Percentiles rank a stretch among this genome's conserved stretches.
Conservation (phyloP, 2,329 filamentous ascomycete species). For the Colletotrichum destructivum region DNA sequence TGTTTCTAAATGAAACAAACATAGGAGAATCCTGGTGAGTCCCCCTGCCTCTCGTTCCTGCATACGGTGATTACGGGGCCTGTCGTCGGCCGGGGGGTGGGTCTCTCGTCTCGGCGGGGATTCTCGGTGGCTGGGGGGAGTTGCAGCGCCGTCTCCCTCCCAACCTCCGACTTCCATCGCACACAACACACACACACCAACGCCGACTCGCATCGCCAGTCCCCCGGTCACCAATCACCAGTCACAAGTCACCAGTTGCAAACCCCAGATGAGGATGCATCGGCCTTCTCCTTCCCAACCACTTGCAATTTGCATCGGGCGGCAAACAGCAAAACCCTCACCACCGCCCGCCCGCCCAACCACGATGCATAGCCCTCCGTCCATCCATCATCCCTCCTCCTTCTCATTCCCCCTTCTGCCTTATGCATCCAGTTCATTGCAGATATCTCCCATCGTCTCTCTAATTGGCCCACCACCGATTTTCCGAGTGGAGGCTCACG, state of each 20-base stretch:
- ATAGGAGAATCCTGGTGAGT: slow-evolving; percentile 1
- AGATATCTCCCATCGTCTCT: slow-evolving; percentile 14
- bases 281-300: slow-evolving; percentile 27
- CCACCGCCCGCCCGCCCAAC: slow-evolving; percentile 26
- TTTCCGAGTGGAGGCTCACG: slow-evolving; percentile 35
- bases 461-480: slow-evolving; percentile 20
- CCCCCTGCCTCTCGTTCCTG: slow-evolving; percentile 25
- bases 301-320: slow-evolving; percentile 21
- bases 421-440: slow-evolving; percentile 32
- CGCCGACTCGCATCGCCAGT: not conserved
- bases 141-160: slow-evolving; percentile 21
- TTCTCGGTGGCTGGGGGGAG: slow-evolving; percentile 38
- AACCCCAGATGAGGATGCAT: slow-evolving; percentile 3
- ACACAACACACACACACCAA: not conserved
- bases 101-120: slow-evolving; percentile 15
- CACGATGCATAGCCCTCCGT: slow-evolving; percentile 18
- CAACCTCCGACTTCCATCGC: slow-evolving; percentile 30
- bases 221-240: no score
- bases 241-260: slow-evolving; percentile 6
- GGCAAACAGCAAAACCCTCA: slow-evolving; percentile 34
- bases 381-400: not conserved
- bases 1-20: not conserved
- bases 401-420: not conserved
- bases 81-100: slow-evolving; percentile 20
- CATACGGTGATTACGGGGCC: slow-evolving; percentile 32